Base-by-base conservation (phyloP, 2,329 filamentous ascomycete genomes). In the Talaromyces atroroseus region DNA sequence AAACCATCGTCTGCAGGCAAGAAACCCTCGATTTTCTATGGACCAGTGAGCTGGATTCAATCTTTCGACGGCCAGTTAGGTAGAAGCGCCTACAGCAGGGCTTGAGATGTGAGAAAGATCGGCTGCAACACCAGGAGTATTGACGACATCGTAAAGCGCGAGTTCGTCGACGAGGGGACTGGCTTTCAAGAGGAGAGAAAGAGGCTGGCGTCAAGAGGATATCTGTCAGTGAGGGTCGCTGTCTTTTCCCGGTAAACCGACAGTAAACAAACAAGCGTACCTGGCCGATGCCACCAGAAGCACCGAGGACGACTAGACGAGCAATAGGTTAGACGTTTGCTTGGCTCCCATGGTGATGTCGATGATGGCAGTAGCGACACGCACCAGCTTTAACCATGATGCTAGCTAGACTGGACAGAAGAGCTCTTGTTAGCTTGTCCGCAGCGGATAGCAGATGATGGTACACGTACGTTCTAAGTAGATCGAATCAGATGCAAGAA, bases 41-140 rank as follows among this genome's bases (percentile, higher is more conserved):
- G 47, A 54, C 32, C 54, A 60, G 66, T 80, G 57, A 72, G 66
- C 45, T 5, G 11, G 1, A 47, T 36, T 53, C 47, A 40, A 16
- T 50, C 23, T 12, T 26, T 51, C 48, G 60, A 34, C 59, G 36
- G 38, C 46, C 52, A 40, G 49, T 46, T 49, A 29, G 51, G 14
- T 5, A 20, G 24, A 18, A 52, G 45, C 59, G 86, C 89, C 63
- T 82, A 87, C 85, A 64, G 94, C 92, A 66, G 84, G 82, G 61
- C 91, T 90, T 59, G 92, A 96, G 78, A 99, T 97, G 82, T 99
- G 94, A 60, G 92, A 96, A 59, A 99, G 86, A 75, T 99, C 94
- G 69, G 92, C 86, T 63, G 92, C 90, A 71, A 99, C 94, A 77
- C 94, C 94, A 67, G 91, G 92, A 51, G 91, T 95, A 84, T 97